Conservation (phyloP, 768 basidiomycete genomes). For the Phallus indusiatus region DNA sequence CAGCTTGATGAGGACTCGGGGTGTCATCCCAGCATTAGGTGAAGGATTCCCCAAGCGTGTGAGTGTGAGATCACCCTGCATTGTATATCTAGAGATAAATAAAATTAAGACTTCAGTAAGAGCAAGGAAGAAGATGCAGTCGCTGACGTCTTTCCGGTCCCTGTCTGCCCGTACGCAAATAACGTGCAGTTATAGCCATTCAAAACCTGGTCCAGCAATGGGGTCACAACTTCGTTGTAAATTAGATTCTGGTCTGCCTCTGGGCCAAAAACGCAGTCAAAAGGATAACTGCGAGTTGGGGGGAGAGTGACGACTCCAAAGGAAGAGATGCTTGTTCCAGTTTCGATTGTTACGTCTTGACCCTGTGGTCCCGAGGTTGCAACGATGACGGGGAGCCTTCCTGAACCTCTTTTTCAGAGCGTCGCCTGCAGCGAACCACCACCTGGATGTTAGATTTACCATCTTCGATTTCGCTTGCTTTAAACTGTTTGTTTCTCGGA, state of each 20-base stretch:
- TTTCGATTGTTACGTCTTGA: slow-evolving; percentile 74
- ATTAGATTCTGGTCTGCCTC: slow-evolving; percentile 93
- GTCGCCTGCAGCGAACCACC: slow-evolving; percentile 78
- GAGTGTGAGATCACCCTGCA: slow-evolving; percentile 88
- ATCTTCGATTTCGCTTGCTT: slow-evolving; percentile 20
- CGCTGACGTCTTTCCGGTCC: slow-evolving; percentile 94
- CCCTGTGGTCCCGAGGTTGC: slow-evolving; percentile 66
- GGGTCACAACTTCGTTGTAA: slow-evolving; percentile 87
- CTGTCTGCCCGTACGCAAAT: slow-evolving; percentile 97
- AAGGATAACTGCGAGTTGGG: slow-evolving; percentile 80
- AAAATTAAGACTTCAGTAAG: slow-evolving; percentile 10
- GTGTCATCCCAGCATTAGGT: slow-evolving; percentile 89
- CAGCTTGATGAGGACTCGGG: slow-evolving; percentile 82
- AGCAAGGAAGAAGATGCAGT: slow-evolving; percentile 1
- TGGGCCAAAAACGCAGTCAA: slow-evolving; percentile 93
- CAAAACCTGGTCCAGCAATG: slow-evolving; percentile 90
- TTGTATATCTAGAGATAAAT: slow-evolving; percentile 62
- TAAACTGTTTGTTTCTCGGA: neutral
- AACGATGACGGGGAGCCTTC: slow-evolving; percentile 87
- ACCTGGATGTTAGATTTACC: slow-evolving; percentile 86
- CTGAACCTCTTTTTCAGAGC: slow-evolving; percentile 76
- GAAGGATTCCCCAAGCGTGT: slow-evolving; percentile 86
- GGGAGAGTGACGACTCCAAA: slow-evolving; percentile 68
- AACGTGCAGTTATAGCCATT: slow-evolving; percentile 95
- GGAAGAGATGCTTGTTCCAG: slow-evolving; percentile 55